Base-by-base conservation (phyloP, 2,329 filamentous ascomycete species). In the Dothidotthia symphoricarpi region DNA sequence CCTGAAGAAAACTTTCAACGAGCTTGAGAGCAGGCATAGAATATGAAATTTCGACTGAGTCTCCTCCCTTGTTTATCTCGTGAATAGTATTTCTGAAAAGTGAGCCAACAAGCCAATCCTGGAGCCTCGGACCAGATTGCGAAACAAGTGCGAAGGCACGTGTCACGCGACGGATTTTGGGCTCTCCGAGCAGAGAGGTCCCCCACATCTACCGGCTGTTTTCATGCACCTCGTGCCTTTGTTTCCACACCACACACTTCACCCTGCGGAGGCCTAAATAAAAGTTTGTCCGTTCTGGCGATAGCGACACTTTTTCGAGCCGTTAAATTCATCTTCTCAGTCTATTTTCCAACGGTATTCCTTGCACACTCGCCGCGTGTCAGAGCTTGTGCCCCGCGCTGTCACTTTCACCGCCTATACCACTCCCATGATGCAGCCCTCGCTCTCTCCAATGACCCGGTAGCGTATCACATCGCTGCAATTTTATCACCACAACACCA, bases 341-440 rank as follows among this genome's bases (percentile, higher is more conserved):
- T n/a, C 22, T 22, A 4, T 22, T 5, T 27, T 11, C 17, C 14
- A 35, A 5, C 47, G 35, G 16, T 29, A 31, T 33, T 24, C 42
- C 47, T 43, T 49, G 44, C 45, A 39, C 40, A 42, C 32, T 36
- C 31, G 40, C 49, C 42, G 52, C 52, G 53, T 50, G 47, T 58
- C 39, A 45, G 47, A 49, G 45, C 46, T 22, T 22, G 49, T 58
- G 55, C 56, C 58, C 60, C 60, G 55, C 59, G 41, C 40, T 45
- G 37, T 41, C 39, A 41, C 52, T 55, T 57, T 62, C 60, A 66
- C 62, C 62, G 57, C 62, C 54, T 51, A 53, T 51, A 58, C 57
- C 55, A 47, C 48, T 59, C 51, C 43, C 54, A 62, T 49, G 41
- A 64, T 64, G 61, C 59, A 63, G 53, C 48, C 51, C 45, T 41